These are phyloP conservation scores for Ascochyta fabae DNA, from an alignment of 2,329 filamentous ascomycete genomes.

Conservation along the genomic window DNA sequence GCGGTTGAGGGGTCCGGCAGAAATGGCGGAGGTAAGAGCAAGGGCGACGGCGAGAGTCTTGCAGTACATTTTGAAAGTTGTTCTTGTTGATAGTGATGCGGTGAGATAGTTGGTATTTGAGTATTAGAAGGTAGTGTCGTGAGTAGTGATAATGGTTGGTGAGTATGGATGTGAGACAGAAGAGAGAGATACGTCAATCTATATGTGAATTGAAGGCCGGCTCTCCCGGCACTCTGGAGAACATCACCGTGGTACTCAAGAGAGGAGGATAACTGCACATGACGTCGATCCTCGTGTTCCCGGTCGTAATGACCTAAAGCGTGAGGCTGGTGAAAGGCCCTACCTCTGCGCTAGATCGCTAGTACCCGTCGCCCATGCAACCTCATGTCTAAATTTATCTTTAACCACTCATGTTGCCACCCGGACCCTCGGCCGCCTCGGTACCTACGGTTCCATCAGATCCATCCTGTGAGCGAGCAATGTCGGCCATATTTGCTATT, in stretches of 20 bases:
- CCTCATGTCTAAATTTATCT: slow-evolving; percentile 11
- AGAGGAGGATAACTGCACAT: neutral
- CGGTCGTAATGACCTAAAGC: neutral
- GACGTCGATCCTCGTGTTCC: slow-evolving; percentile 15
- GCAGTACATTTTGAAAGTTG: slow-evolving; percentile 12
- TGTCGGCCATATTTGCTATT: neutral
- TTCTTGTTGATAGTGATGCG: slow-evolving; percentile 13
- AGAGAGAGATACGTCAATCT: neutral
- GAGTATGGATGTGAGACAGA: neutral
- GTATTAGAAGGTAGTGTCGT: neutral
- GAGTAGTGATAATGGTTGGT: neutral
- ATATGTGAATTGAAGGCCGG: slow-evolving; percentile 3
- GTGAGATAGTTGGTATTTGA: neutral
- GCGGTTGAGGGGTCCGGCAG: slow-evolving; percentile 12
- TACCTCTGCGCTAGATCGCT: slow-evolving; percentile 5
- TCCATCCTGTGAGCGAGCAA: neutral
- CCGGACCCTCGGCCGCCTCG: neutral
- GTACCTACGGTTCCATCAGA: slow-evolving; percentile 1
- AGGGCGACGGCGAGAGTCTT: slow-evolving; percentile 15
- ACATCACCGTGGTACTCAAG: slow-evolving; percentile 1
- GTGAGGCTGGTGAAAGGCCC: slow-evolving; percentile 8
- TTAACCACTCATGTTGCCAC: slow-evolving; percentile 2
- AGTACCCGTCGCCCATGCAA: slow-evolving; percentile 5
- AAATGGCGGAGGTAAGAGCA: slow-evolving; percentile 12
- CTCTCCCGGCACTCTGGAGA: neutral